Conservation (phyloP, 495 filamentous ascomycete species). For the Coniosporium apollinis region DNA sequence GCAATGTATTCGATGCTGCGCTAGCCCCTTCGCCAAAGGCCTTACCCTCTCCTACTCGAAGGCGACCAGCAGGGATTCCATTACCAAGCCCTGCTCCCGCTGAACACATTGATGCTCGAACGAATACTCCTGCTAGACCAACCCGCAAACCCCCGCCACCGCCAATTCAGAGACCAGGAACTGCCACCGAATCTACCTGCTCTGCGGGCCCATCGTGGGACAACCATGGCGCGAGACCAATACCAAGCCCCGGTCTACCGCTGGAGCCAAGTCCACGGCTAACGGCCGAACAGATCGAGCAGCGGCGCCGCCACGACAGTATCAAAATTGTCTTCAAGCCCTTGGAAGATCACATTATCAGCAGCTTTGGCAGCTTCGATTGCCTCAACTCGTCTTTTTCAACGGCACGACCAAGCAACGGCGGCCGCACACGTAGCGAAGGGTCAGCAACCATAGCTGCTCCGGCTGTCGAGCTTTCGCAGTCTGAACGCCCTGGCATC, state of each 20-base stretch:
- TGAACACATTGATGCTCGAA: background rate
- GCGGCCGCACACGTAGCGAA: conserved; percentile 27
- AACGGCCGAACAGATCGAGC: conserved; percentile 7
- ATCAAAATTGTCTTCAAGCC: conserved; percentile 35
- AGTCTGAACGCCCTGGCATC: conserved; percentile 7
- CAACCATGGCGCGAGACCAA: too few relatives aligned
- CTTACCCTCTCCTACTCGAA: too few relatives aligned
- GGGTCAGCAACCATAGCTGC: conserved; percentile 17
- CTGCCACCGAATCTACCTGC: background rate
- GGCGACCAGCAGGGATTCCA: too few relatives aligned
- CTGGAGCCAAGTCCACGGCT: conserved; percentile 7
- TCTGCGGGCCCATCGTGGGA: too few relatives aligned
- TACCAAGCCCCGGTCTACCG: too few relatives aligned
- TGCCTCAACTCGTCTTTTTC: conserved; percentile 61
- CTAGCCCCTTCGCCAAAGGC: too few relatives aligned
- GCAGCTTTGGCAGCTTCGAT: conserved; percentile 48
- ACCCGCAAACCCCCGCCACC: conserved; percentile 13
- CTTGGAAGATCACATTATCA: conserved; percentile 60
- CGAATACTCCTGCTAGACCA: conserved; percentile 6
- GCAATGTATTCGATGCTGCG: too few relatives aligned
- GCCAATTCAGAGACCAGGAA: conserved; percentile 6
- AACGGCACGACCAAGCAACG: conserved; percentile 23
- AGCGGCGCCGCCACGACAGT: conserved; percentile 8
- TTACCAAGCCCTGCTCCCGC: background rate
- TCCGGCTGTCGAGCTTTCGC: conserved; percentile 3